A percentile compares a stretch with the other conserved stretches of the same genome.
phyloP scores from a whole-genome alignment of 2,329 filamentous ascomycete species.

The Celoporthe dispersa region DNA sequence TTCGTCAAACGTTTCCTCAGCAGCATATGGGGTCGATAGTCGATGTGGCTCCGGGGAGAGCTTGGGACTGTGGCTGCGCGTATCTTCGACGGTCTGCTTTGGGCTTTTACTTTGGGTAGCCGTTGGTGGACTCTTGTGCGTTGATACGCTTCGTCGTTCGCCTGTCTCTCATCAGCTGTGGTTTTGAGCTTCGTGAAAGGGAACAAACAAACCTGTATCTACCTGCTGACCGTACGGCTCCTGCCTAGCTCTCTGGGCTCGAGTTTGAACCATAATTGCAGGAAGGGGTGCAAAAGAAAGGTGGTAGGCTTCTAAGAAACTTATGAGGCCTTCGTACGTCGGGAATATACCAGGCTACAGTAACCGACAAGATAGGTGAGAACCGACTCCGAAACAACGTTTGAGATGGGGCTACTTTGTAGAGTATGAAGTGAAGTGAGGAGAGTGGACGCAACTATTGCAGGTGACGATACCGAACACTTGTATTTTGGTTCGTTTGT shows the following conservation, averaged over 20 bases:
- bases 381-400: too few relatives aligned
- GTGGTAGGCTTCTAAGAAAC: too few relatives aligned
- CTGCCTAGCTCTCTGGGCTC: constrained; percentile 28
- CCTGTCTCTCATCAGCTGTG: not conserved
- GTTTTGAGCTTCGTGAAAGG: not conserved
- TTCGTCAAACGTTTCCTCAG: not conserved
- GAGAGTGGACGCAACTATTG: too few relatives aligned
- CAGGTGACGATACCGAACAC: too few relatives aligned
- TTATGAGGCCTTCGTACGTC: too few relatives aligned
- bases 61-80: not conserved
- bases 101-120: too few relatives aligned
- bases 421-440: too few relatives aligned
- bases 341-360: too few relatives aligned
- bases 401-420: too few relatives aligned
- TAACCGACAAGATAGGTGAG: too few relatives aligned
- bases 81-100: too few relatives aligned
- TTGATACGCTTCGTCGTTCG: not conserved
- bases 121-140: not conserved
- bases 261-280: constrained; percentile 29
- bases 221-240: not conserved
- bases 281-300: constrained; percentile 12
- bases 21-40: not conserved
- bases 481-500: too few relatives aligned
- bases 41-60: not conserved
- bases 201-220: constrained; percentile 9